phyloP scores from a whole-genome alignment of 2,329 filamentous ascomycete genomes.

The Epichloe gansuensis region DNA sequence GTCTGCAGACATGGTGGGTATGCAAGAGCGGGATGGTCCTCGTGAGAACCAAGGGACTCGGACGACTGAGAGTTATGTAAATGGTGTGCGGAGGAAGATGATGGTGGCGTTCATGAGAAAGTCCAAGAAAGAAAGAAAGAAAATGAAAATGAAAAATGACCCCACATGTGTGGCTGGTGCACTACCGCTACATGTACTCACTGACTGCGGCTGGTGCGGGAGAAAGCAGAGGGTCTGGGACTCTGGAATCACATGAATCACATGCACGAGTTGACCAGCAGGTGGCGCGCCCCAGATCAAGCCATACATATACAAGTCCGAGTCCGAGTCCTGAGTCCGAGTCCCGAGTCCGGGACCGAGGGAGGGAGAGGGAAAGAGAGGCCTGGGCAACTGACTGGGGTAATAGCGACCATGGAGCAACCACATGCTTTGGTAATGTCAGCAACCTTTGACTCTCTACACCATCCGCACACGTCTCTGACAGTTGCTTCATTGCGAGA shows the following conservation, averaged over 20 bases:
- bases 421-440: not conserved
- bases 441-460: not conserved
- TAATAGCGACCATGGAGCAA: not conserved
- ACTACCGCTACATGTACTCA: too few relatives aligned
- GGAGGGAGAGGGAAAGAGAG: not conserved
- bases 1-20: slow-evolving; percentile 46
- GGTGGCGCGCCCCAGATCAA: not conserved
- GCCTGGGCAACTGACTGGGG: not conserved
- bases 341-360: not conserved
- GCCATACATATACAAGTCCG: not conserved
- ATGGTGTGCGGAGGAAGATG: too few relatives aligned
- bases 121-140: not conserved
- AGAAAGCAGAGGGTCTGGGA: not conserved
- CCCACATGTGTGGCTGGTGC: slow-evolving; percentile 7
- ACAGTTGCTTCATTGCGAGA: too few relatives aligned
- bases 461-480: not conserved
- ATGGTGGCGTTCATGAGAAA: not conserved
- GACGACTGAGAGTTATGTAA: too few relatives aligned
- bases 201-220: not conserved
- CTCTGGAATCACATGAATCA: not conserved
- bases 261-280: not conserved
- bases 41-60: too few relatives aligned
- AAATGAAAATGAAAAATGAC: slow-evolving; percentile 4
- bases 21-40: too few relatives aligned
- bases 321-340: too few relatives aligned